phyloP scores from a whole-genome alignment of 768 basidiomycete genomes.

The Termitomyces sp. region DNA sequence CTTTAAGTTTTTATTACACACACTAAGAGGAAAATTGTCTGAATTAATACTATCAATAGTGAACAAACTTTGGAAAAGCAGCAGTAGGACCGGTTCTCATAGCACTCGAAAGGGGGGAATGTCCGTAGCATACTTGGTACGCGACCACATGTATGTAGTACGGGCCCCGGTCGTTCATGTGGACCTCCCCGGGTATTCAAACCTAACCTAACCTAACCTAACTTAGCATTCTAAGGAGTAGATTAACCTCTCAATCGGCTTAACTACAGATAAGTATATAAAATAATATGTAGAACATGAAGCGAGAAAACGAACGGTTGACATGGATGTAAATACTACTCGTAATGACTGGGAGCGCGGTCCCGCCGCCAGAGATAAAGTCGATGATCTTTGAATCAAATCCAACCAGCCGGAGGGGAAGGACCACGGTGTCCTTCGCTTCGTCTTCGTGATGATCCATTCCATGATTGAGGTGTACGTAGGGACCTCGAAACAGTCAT shows the following conservation, averaged over 20 bases:
- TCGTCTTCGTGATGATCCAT: conserved; percentile 22
- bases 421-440: conserved; percentile 22
- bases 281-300: neutral
- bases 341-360: neutral
- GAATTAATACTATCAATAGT: too few relatives aligned
- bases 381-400: conserved; percentile 19
- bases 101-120: too few relatives aligned
- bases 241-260: neutral
- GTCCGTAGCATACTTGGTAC: too few relatives aligned
- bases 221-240: too few relatives aligned
- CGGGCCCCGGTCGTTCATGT: too few relatives aligned
- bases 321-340: neutral
- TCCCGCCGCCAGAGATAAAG: neutral
- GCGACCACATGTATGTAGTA: too few relatives aligned
- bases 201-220: too few relatives aligned
- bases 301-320: conserved; percentile 1
- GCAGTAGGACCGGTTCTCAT: too few relatives aligned
- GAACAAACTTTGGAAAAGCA: too few relatives aligned
- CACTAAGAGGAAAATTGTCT: too few relatives aligned
- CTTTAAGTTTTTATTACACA: too few relatives aligned
- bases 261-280: neutral
- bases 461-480: conserved; percentile 43
- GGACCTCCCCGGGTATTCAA: too few relatives aligned
- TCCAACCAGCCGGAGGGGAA: conserved; percentile 41
- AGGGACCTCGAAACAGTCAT: conserved; percentile 22